Conservation (phyloP, 1,284 basidiomycete genomes). For the Xanthoconium separans region DNA sequence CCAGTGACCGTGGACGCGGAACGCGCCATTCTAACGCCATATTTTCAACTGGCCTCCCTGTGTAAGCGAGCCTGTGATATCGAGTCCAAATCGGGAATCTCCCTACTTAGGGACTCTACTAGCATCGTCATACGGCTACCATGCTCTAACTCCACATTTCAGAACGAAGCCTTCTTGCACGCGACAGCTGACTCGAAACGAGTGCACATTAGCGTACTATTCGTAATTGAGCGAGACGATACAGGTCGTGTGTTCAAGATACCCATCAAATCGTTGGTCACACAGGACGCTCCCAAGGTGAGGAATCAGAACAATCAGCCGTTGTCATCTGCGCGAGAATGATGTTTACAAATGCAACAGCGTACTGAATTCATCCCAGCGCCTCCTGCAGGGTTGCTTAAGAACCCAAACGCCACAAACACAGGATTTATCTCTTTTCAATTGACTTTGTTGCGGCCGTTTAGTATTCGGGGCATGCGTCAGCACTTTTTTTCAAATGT, state of each 20-base stretch:
- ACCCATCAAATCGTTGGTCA: constrained; percentile 12
- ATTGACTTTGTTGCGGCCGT: constrained; percentile 58
- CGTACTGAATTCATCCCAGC: constrained; percentile 6
- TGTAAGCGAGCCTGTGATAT: too few relatives aligned
- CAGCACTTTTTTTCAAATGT: constrained; percentile 2
- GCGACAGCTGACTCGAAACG: background rate
- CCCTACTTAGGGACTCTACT: too few relatives aligned
- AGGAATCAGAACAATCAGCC: constrained; percentile 4
- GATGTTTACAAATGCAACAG: background rate
- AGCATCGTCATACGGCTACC: too few relatives aligned
- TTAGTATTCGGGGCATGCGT: constrained; percentile 62
- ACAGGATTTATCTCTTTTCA: constrained; percentile 35
- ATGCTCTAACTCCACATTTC: too few relatives aligned
- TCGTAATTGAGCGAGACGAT: constrained; percentile 28
- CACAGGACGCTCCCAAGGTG: constrained; percentile 12
- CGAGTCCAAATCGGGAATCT: too few relatives aligned
- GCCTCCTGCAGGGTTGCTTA: background rate
- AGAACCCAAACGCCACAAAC: background rate
- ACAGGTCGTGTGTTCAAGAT: constrained; percentile 22
- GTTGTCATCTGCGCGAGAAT: constrained; percentile 4
- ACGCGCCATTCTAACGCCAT: constrained; percentile 26
- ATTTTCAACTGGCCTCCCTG: constrained; percentile 2
- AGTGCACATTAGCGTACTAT: background rate
- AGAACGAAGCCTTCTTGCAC: too few relatives aligned
- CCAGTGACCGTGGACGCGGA: constrained; percentile 5